phyloP scores from a whole-genome alignment of 495 filamentous ascomycete genomes.

The Tuber brumale region DNA sequence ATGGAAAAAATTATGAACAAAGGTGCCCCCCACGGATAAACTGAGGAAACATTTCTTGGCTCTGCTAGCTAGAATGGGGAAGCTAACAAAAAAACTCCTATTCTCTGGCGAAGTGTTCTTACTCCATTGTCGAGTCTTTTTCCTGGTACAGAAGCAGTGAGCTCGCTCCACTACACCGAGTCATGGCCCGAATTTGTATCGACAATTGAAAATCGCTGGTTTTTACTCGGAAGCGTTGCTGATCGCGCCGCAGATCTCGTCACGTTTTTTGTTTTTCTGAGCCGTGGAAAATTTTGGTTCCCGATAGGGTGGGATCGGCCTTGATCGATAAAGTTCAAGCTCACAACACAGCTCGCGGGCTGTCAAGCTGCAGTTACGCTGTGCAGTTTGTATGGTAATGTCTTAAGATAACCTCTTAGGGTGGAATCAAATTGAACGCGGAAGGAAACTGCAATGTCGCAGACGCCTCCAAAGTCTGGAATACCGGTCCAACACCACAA shows the following conservation, averaged over 20 bases:
- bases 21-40: not conserved
- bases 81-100: not conserved
- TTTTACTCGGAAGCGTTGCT: not conserved
- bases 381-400: not conserved
- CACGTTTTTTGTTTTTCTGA: not conserved
- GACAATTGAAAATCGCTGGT: not conserved
- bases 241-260: not conserved
- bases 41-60: not conserved
- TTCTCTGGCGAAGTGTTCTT: not conserved
- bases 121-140: not conserved
- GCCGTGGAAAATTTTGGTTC: not conserved
- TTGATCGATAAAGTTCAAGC: not conserved
- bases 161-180: conserved; percentile 1
- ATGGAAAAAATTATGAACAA: not conserved
- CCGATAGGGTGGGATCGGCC: not conserved
- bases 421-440: not conserved
- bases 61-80: not conserved
- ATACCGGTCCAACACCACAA: not conserved
- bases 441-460: not conserved
- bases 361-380: not conserved
- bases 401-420: not conserved
- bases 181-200: not conserved
- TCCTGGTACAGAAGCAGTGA: not conserved
- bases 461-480: not conserved
- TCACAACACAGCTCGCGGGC: not conserved